phyloP scores from a whole-genome alignment of 2,329 filamentous ascomycete species.

The Aspergillus tubingensis region DNA sequence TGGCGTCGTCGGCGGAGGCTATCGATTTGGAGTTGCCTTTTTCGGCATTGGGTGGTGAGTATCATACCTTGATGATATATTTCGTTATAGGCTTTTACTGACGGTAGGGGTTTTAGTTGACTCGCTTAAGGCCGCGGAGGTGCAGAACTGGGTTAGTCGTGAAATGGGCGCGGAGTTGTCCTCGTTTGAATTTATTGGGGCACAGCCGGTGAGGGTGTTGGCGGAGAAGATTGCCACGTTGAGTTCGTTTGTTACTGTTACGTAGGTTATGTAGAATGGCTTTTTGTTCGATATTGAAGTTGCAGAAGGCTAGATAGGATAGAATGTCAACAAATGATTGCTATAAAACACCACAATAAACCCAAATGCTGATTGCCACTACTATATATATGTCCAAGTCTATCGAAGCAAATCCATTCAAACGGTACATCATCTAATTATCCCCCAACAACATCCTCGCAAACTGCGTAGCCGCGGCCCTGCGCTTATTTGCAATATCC shows the following conservation, averaged over 20 bases:
- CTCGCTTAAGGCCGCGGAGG: conserved; percentile 25
- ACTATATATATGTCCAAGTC: not conserved
- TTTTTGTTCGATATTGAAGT: too few relatives aligned
- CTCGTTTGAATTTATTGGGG: conserved; percentile 27
- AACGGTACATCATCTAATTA: not conserved
- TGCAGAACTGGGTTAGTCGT: conserved; percentile 26
- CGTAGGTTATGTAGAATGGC: not conserved
- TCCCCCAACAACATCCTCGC: conserved; percentile 6
- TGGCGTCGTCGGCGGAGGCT: conserved; percentile 24
- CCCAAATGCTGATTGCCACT: rapidly evolving
- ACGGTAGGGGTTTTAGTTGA: conserved; percentile 14
- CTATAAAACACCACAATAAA: too few relatives aligned
- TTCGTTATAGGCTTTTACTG: not conserved
- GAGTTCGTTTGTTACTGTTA: conserved; percentile 18
- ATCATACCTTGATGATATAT: too few relatives aligned
- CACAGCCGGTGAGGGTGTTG: conserved; percentile 22
- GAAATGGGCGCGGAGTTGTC: conserved; percentile 24
- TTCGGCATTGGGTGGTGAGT: conserved; percentile 21
- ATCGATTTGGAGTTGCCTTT: conserved; percentile 25
- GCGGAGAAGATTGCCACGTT: conserved; percentile 22
- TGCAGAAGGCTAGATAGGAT: too few relatives aligned
- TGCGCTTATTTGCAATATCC: conserved; percentile 36
- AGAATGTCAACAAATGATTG: too few relatives aligned
- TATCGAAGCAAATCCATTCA: too few relatives aligned
- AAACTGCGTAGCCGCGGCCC: conserved; percentile 19